Percentiles rank a stretch among this genome's conserved stretches.
These are phyloP conservation scores for Marchantia polymorpha DNA, from an alignment of 225 moss, liverwort and hornwort species.

Conservation along the genomic window DNA sequence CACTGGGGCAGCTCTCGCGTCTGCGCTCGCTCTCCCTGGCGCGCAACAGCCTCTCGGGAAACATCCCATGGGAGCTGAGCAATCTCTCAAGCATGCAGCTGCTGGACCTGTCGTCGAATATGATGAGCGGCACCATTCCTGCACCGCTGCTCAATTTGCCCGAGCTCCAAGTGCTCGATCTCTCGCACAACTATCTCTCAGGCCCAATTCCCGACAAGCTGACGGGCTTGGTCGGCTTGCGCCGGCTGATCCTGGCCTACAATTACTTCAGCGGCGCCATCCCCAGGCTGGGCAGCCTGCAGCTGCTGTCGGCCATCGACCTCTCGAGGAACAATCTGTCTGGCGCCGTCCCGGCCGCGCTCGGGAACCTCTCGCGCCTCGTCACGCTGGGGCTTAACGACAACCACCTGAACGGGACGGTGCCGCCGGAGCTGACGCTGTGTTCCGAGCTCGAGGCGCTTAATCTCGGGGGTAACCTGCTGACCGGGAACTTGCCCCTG, in stretches of 20 bases:
- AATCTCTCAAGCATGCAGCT: conserved; percentile 40
- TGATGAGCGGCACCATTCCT: conserved; percentile 48
- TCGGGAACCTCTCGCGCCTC: conserved; percentile 52
- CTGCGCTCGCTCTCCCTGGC: conserved; percentile 39
- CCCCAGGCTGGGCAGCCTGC: conserved; percentile 45
- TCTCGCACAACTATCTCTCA: conserved; percentile 50
- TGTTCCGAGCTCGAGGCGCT: conserved; percentile 52
- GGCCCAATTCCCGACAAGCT: conserved; percentile 51
- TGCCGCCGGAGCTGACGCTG: conserved; percentile 51
- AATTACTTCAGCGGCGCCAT: conserved; percentile 54
- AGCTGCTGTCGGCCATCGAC: conserved; percentile 48
- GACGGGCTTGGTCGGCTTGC: conserved; percentile 36
- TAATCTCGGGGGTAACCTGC: conserved; percentile 51
- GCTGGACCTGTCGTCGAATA: conserved; percentile 48
- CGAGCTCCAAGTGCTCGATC: conserved; percentile 46
- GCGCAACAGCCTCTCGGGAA: conserved; percentile 27
- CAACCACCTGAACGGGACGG: conserved; percentile 52
- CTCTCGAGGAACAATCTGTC: conserved; percentile 57
- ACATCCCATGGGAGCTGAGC: conserved; percentile 24
- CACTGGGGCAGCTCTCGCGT: conserved; percentile 25
- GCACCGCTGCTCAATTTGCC: conserved; percentile 31
- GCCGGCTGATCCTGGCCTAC: conserved; percentile 42
- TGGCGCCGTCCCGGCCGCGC: conserved; percentile 51
- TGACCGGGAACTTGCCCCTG: conserved; percentile 50
- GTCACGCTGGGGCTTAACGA: conserved; percentile 38